Percentiles rank a stretch among this genome's conserved stretches.
Evolutionary conservation across 1,284 basidiomycete species (phyloP).

Genomic region (Naganishia cerealis): DNA sequence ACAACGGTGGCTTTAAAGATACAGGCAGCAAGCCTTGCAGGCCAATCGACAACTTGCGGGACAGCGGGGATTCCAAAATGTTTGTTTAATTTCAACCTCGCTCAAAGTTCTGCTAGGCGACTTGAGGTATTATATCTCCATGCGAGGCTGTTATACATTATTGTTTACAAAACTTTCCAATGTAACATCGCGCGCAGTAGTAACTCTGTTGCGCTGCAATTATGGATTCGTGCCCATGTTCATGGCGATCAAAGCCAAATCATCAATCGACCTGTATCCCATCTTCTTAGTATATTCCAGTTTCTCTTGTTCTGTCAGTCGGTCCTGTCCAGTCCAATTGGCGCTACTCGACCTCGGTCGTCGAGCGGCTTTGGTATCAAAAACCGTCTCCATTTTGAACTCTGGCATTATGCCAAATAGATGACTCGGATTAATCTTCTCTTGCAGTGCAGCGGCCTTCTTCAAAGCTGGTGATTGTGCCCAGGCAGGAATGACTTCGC

Average conservation of each 20-base stretch:
- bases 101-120: no score
- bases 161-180: neutral
- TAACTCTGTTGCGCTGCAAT: neutral
- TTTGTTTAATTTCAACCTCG: no score
- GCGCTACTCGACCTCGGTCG: slow-evolving; percentile 85
- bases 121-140: no score
- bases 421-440: slow-evolving; percentile 82
- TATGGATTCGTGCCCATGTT: slow-evolving; percentile 1
- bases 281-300: slow-evolving; percentile 80
- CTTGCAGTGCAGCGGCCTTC: slow-evolving; percentile 73
- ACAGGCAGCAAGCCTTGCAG: no score
- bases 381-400: slow-evolving; percentile 69
- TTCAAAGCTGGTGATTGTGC: slow-evolving; percentile 83
- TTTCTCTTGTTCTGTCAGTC: slow-evolving; percentile 77
- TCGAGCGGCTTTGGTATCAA: slow-evolving; percentile 62
- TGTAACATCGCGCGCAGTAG: neutral
- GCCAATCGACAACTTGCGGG: no score
- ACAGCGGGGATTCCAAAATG: no score
- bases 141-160: neutral
- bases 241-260: slow-evolving; percentile 18
- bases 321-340: slow-evolving; percentile 85
- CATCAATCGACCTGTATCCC: slow-evolving; percentile 64
- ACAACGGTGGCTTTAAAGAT: no score
- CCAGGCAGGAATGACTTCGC: slow-evolving; percentile 73
- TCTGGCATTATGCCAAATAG: slow-evolving; percentile 84